Evolutionary conservation across 371 early-diverging fungal genomes (phyloP).

Genomic region (Lichtheimia ramosa): DNA sequence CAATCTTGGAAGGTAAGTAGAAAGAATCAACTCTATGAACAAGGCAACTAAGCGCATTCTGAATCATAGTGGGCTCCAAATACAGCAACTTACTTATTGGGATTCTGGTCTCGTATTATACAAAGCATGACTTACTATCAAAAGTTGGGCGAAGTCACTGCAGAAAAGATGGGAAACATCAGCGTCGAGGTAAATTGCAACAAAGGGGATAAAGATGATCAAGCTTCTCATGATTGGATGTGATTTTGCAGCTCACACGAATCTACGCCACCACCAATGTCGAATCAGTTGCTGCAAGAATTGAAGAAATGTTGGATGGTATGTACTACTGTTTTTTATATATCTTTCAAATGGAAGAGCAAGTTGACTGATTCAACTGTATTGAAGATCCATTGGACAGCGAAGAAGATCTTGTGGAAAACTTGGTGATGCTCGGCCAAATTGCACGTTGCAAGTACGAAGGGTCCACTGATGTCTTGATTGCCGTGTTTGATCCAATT

Average conservation of each 20-base stretch:
- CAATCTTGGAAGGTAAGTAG: conserved; percentile 66
- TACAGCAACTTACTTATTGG: conserved; percentile 74
- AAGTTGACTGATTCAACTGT: neutral
- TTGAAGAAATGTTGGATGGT: conserved; percentile 71
- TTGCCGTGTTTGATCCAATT: conserved; percentile 64
- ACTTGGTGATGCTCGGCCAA: conserved; percentile 70
- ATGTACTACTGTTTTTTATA: neutral
- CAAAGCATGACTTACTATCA: conserved; percentile 62
- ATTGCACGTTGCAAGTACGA: conserved; percentile 77
- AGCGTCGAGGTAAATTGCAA: conserved; percentile 24
- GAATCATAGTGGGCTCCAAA: conserved; percentile 69
- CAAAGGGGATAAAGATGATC: neutral
- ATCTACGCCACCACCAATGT: conserved; percentile 57
- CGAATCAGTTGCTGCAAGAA: conserved; percentile 53
- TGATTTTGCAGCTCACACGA: conserved; percentile 31
- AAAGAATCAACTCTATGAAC: neutral
- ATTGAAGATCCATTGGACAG: conserved; percentile 71
- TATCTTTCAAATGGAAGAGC: neutral
- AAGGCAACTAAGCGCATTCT: no score
- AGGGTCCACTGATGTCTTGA: conserved; percentile 57
- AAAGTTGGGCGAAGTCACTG: conserved; percentile 33
- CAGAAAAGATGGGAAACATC: conserved; percentile 44
- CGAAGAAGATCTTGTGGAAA: conserved; percentile 67
- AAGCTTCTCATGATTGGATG: neutral
- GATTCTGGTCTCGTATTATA: conserved; percentile 83